Conservation (phyloP, 176 grass and related monocot genomes). For the Panicum miliaceum region DNA sequence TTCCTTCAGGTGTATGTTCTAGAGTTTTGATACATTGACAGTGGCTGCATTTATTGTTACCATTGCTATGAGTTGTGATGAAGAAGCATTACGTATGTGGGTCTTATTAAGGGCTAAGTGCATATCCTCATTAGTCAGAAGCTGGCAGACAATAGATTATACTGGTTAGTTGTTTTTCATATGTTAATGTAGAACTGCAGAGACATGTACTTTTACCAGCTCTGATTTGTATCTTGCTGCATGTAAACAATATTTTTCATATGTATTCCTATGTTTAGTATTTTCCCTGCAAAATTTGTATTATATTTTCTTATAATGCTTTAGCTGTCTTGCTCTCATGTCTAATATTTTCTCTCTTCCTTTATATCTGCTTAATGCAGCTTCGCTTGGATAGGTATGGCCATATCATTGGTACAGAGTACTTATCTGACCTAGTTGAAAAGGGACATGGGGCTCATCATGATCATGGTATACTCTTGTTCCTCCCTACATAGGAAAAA, state of each 20-base stretch:
- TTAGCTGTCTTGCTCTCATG: background rate
- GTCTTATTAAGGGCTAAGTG: conserved; percentile 6
- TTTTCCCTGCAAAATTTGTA: conserved; percentile 18
- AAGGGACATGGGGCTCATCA: conserved; percentile 78
- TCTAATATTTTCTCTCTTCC: conserved; percentile 33
- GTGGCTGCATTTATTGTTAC: conserved; percentile 6
- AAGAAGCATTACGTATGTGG: conserved; percentile 8
- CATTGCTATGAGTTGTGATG: background rate
- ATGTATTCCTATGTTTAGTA: background rate
- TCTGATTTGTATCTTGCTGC: conserved; percentile 29
- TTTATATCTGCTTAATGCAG: conserved; percentile 57
- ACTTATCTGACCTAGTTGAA: conserved; percentile 95
- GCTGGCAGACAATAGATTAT: conserved; percentile 1
- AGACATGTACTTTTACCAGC: conserved; percentile 7
- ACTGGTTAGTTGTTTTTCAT: background rate
- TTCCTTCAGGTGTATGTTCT: conserved; percentile 12
- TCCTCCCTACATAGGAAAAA: background rate
- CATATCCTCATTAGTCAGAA: background rate
- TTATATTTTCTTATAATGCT: conserved; percentile 12
- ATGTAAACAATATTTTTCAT: background rate
- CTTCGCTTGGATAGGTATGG: conserved; percentile 80
- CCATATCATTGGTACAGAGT: conserved; percentile 83
- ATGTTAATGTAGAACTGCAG: conserved; percentile 30
- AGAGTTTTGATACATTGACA: background rate
- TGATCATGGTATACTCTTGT: conserved; percentile 70